These are phyloP conservation scores for Penicillium canariense DNA, from an alignment of 495 filamentous ascomycete species.

Conservation along the genomic window DNA sequence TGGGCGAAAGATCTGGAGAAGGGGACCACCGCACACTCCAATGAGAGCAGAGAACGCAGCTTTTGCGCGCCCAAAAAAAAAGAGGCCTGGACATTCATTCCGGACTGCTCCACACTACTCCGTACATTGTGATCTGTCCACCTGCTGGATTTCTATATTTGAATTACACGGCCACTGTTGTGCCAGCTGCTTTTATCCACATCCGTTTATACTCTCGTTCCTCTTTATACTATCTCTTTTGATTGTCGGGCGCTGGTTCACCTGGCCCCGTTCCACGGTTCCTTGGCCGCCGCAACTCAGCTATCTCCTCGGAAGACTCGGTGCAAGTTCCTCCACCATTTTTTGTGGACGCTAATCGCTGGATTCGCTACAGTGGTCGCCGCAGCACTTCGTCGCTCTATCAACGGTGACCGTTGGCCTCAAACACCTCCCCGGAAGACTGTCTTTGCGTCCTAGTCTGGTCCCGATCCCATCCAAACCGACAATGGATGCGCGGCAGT, in stretches of 20 bases:
- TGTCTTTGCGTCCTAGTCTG: constrained; percentile 14
- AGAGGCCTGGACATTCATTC: no score
- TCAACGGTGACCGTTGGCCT: no score
- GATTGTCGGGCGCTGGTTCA: neutral
- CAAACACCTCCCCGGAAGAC: neutral
- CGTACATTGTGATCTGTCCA: neutral
- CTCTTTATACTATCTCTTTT: neutral
- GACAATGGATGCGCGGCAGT: constrained; percentile 42
- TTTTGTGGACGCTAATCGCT: neutral
- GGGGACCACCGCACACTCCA: constrained; percentile 11
- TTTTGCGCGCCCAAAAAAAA: neutral
- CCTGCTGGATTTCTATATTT: constrained; percentile 3
- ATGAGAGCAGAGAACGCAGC: constrained; percentile 5
- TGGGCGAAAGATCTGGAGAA: constrained; percentile 12
- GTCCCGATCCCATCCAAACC: constrained; percentile 8
- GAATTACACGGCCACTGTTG: neutral
- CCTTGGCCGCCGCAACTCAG: neutral
- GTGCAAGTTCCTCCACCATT: neutral
- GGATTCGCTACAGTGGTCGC: neutral
- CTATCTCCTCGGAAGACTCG: neutral
- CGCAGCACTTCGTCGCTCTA: neutral
- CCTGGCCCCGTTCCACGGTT: constrained; percentile 8
- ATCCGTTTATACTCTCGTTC: neutral
- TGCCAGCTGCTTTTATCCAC: neutral
- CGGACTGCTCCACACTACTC: no score